Evolutionary conservation across 2,329 filamentous ascomycete species (phyloP).

Genomic region (Ascocoryne sarcoides): DNA sequence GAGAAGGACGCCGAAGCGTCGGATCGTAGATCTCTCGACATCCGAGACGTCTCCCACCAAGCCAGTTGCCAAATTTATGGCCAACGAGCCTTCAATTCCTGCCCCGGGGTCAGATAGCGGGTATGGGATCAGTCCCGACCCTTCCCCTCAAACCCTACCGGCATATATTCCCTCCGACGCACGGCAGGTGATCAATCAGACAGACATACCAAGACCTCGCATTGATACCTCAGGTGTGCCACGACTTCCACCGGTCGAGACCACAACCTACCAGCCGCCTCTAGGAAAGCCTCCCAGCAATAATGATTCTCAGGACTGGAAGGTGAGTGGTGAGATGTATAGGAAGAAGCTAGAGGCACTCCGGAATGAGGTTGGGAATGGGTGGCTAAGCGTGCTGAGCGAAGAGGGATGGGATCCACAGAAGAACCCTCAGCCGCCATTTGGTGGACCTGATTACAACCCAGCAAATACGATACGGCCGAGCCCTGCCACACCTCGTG

Average conservation of each 20-base stretch:
- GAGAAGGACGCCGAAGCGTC: slow-evolving; percentile 49
- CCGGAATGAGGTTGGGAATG: slow-evolving; percentile 75
- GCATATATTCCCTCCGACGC: slow-evolving; percentile 24
- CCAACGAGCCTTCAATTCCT: slow-evolving; percentile 14
- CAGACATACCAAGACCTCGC: slow-evolving; percentile 18
- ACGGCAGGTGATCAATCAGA: slow-evolving; percentile 18
- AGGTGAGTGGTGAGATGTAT: slow-evolving; percentile 67
- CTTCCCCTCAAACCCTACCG: slow-evolving; percentile 23
- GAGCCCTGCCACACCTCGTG: slow-evolving; percentile 22
- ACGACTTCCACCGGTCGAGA: slow-evolving; percentile 23
- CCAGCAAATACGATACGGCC: slow-evolving; percentile 23
- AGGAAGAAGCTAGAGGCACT: slow-evolving; percentile 81
- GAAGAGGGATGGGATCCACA: slow-evolving; percentile 59
- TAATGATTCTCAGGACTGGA: slow-evolving; percentile 46
- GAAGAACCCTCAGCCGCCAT: slow-evolving; percentile 21
- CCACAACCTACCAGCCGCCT: slow-evolving; percentile 18
- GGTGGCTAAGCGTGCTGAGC: slow-evolving; percentile 77
- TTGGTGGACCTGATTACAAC: slow-evolving; percentile 23
- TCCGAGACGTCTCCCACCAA: slow-evolving; percentile 25
- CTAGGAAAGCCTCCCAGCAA: slow-evolving; percentile 15
- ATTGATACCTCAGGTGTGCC: slow-evolving; percentile 24
- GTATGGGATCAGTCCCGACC: slow-evolving; percentile 26
- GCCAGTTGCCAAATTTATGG: slow-evolving; percentile 17
- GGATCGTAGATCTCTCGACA: slow-evolving; percentile 56
- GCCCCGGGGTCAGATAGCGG: slow-evolving; percentile 19